Evolutionary conservation across 371 early-diverging fungal genomes (phyloP), one percentile per base, ranked within the genome.

Genomic region (Mucor plumbeus): DNA sequence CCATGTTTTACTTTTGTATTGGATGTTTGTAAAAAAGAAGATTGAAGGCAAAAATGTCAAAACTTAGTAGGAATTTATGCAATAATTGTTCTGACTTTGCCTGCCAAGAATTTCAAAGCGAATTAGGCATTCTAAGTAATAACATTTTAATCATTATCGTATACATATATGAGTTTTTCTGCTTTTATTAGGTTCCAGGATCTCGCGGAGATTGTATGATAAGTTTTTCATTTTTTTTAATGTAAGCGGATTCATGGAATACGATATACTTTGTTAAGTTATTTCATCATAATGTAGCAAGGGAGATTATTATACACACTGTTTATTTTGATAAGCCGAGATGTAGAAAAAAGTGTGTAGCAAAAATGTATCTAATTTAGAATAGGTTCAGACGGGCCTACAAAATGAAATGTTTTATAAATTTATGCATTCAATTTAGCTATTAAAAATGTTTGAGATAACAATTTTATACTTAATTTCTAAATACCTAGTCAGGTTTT

Each of bases 331-430:
- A 47, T 53, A 53, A 53, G 53, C 21, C 14, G 31, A 53, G 53
- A 31, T 31, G 14, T 53, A 31, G 53, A 19, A 10, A 10, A 9
- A 19, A 31, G 53, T 26, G 53, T 53, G 21, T 53, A 14, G 53
- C 14, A 21, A 10, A 53, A 53, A 31, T 31, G 31, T 2, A 26
- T 13, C 31, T 21, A 53, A 53, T 53, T 14, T 53, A 53, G 53
- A 53, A 53, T 53, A 31, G 53, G 19, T 53, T 53, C 53, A 50
- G 53, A 53, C 53, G 53, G 53, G 53, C 13, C 53, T 53, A 53
- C 53, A 53, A 53, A 53, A 21, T 53, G 13, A 14, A 31, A 6
- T 31, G 53, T 14, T 53, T 53, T 4, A 53, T 53, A 53, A 21
- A 53, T 53, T 53, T 53, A 53, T 53, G 53, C 53, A 13, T 26